Base-by-base conservation (phyloP, 345 rosid species). In the Eucalyptus tenuipes region DNA sequence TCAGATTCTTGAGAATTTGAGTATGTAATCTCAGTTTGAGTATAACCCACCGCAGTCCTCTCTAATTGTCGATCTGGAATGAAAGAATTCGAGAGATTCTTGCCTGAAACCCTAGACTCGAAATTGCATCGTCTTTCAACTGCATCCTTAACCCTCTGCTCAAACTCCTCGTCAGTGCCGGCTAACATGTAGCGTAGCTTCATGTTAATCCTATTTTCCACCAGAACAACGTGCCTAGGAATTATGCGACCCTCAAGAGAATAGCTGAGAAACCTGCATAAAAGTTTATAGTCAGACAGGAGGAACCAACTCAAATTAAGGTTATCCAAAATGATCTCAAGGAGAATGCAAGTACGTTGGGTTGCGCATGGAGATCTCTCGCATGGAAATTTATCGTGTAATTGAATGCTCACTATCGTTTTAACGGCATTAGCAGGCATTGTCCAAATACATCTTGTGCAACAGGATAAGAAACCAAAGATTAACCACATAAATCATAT, bases 201-300 rank as follows among this genome's bases (percentile, higher is more conserved):
- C 90, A 97, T 94, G 88, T 96, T 97, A 85, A 96, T 89, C 75
- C 91, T 93, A 85, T 96, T 96, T 94, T 95, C 98, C 80, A 96
- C 94, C 94, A 96, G 91, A 85, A 95, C 87, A 75, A 91, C 91
- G 89, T 97, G 92, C 92, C 99, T 92, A 11, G 99, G 99, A 87
- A 97, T 95, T 91, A 97, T 96, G 82, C 98, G 93, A 24, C 92
- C 95, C 50, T 96, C 98, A 15, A 96, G 93, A 47, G 97, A 96
- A 92, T 96, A 97, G 93, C 99, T 96, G 91, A 96, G 95, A 94
- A 96, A 96, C 94, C 99, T 97, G 96, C 86, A 88, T 82, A 64
- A 20, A 79, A 44, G 48, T 29, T 25, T 5, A 47, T 29, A 61
- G 40, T 17, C 75, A 49, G 85, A 68, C 29, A 9, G 27, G 6